Evolutionary conservation across 2,329 filamentous ascomycete genomes (phyloP).

Genomic region (Hypoxylon sp.): DNA sequence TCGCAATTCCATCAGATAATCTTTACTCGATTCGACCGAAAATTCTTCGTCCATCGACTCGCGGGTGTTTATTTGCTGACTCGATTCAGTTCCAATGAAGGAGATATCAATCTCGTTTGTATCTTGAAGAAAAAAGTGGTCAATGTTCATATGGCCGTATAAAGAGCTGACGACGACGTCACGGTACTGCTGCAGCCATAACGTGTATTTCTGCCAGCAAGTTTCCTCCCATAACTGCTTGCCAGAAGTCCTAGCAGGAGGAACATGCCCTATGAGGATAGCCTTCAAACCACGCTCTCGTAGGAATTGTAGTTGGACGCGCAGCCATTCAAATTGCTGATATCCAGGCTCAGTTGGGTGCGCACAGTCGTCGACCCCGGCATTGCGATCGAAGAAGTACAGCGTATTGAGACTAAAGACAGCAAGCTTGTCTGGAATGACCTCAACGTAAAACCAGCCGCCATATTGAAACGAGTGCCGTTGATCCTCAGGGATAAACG

Average conservation of each 20-base stretch:
- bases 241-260: constrained; percentile 85
- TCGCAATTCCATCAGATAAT: constrained; percentile 85
- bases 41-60: constrained; percentile 67
- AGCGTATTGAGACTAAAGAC: constrained; percentile 97
- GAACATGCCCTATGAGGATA: constrained; percentile 94
- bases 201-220: constrained; percentile 97
- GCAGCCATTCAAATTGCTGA: constrained; percentile 96
- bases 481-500: constrained; percentile 93
- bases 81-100: constrained; percentile 55
- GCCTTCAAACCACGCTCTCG: constrained; percentile 91
- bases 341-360: constrained; percentile 86
- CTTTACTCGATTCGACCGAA: constrained; percentile 74
- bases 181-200: constrained; percentile 91
- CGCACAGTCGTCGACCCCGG: constrained; percentile 91
- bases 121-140: constrained; percentile 95
- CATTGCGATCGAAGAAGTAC: constrained; percentile 95
- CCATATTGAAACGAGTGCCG: constrained; percentile 91
- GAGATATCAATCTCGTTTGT: constrained; percentile 79
- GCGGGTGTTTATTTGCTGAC: constrained; percentile 51
- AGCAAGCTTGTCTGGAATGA: constrained; percentile 86
- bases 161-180: constrained; percentile 86
- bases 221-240: constrained; percentile 96
- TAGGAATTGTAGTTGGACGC: constrained; percentile 87
- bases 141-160: constrained; percentile 98
- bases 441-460: constrained; percentile 95